Base-by-base conservation (phyloP, 768 basidiomycete genomes). In the Calvatia gigantea region DNA sequence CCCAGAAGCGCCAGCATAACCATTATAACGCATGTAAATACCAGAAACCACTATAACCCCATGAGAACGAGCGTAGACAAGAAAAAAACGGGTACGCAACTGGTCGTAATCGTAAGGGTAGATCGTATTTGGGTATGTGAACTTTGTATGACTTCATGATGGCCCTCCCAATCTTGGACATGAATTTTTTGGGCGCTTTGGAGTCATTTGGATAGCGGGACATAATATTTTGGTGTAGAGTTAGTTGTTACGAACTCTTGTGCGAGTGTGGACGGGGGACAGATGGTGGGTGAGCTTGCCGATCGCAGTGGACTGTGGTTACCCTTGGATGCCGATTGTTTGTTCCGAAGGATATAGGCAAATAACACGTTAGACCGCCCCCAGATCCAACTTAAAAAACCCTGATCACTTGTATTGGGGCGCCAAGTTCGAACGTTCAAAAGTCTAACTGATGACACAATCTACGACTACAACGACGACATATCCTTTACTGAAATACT, bases 71-170 rank as follows among this genome's bases (percentile, higher is more conserved):
- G 49, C 12, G 19, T 23, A 23, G 19, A 19, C 19, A 53, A 23
- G 31, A 38, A 52, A 48, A 51, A 41, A 50, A 75, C 17, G 42
- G 15, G 14, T 31, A 42, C 59, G 68, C 67, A 55, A 90, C 88
- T 65, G 87, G 88, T 52, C 90, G 82, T 32, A 92, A 65, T 42
- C 88, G 82, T 44, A 92, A 67, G 21, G 89, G 89, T 61, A 86
- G 63, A 63, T 89, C 79, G 64, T 86, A 86, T 65, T 80, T 83
- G 44, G 85, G 84, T 61, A 91, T 70, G 19, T 69, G 76, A 52
- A 89, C 63, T 52, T 72, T 74, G 63, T 89, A 76, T 1, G 89
- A 90, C 43, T 83, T 86, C 89, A 91, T 91, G 56, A 89, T 65
- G 6, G 77, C 72, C 66, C 81, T 88, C 46, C 75, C 75, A 33